Evolutionary conservation across 2,329 filamentous ascomycete genomes (phyloP).

Genomic region (Penicillium sp.): DNA sequence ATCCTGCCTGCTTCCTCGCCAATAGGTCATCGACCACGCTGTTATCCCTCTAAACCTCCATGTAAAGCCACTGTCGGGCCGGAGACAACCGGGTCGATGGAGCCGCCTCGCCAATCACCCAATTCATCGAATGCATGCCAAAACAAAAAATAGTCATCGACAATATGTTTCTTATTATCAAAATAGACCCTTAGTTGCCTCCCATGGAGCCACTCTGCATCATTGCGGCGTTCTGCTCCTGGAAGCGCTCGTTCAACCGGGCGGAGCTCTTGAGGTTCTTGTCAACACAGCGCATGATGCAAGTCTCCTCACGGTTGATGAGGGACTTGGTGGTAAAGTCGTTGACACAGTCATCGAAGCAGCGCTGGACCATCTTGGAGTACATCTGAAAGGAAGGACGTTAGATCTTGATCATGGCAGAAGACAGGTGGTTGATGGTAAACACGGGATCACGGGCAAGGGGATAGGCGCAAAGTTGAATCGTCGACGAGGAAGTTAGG

Average conservation of each 20-base stretch:
- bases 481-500: background rate
- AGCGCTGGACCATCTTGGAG: slow-evolving; percentile 60
- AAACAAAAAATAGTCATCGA: background rate
- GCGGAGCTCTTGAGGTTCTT: slow-evolving; percentile 93
- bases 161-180: background rate
- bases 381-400: slow-evolving; percentile 56
- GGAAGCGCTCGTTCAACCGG: slow-evolving; percentile 87
- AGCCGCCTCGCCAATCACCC: background rate
- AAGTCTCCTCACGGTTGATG: slow-evolving; percentile 81
- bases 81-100: background rate
- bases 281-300: slow-evolving; percentile 90
- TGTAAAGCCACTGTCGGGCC: background rate
- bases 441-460: background rate
- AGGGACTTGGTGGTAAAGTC: slow-evolving; percentile 98
- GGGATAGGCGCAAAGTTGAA: background rate
- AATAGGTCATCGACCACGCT: slow-evolving; percentile 6
- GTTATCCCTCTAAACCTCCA: background rate
- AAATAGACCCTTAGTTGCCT: slow-evolving; percentile 25
- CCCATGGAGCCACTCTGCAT: slow-evolving; percentile 59
- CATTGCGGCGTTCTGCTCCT: slow-evolving; percentile 69
- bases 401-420: slow-evolving; percentile 1
- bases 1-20: slow-evolving; percentile 11
- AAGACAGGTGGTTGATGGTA: background rate
- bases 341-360: slow-evolving; percentile 96
- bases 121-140: background rate